Conservation (phyloP, 768 basidiomycete species). For the Amanita pseudoporphyria region DNA sequence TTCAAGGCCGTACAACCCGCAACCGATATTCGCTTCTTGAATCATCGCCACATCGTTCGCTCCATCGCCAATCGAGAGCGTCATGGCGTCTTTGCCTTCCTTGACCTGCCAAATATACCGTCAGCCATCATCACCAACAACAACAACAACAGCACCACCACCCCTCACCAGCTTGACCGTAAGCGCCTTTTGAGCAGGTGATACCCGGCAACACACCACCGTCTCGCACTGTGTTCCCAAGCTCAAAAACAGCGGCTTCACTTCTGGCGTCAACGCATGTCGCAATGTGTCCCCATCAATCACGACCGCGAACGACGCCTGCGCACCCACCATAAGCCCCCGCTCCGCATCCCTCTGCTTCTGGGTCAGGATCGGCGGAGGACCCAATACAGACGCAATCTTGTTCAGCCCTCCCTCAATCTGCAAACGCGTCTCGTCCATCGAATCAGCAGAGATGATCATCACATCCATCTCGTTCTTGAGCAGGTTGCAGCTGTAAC, state of each 20-base stretch:
- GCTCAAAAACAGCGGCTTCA: conserved; percentile 84
- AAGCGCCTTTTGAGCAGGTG: conserved; percentile 96
- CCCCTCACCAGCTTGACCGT: conserved; percentile 78
- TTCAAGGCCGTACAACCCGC: conserved; percentile 88
- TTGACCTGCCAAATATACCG: conserved; percentile 54
- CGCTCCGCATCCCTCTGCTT: conserved; percentile 51
- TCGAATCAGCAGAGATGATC: conserved; percentile 83
- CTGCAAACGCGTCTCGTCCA: conserved; percentile 68
- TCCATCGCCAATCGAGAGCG: conserved; percentile 91
- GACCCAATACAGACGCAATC: conserved; percentile 79
- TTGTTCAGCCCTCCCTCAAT: conserved; percentile 93
- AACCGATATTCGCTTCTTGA: conserved; percentile 97
- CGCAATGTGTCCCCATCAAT: conserved; percentile 93
- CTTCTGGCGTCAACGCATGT: conserved; percentile 63
- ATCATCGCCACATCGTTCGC: conserved; percentile 99
- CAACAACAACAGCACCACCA: background rate
- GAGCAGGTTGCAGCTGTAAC: conserved; percentile 90
- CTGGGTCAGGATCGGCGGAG: conserved; percentile 50
- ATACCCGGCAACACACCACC: conserved; percentile 96
- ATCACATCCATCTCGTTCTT: conserved; percentile 95
- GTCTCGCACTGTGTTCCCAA: conserved; percentile 95
- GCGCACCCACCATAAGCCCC: conserved; percentile 52
- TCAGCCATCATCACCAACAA: conserved; percentile 4
- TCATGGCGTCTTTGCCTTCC: conserved; percentile 93
- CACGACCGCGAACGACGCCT: conserved; percentile 84